These are phyloP conservation scores for Ceratobasidium theobromae DNA, from an alignment of 1,284 basidiomycete species.

Conservation along the genomic window DNA sequence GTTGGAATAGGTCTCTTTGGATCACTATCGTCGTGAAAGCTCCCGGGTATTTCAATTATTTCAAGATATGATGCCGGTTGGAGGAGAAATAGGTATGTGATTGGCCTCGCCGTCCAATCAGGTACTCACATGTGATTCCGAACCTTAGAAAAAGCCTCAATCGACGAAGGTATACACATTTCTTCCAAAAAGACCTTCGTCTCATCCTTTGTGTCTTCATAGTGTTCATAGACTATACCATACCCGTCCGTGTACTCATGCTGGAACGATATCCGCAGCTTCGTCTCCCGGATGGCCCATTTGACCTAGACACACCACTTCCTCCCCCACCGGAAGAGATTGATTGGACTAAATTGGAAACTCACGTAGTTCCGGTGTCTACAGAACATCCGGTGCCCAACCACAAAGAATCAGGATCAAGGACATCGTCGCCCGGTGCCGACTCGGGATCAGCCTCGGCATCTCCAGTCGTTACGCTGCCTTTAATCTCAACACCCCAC, in stretches of 20 bases:
- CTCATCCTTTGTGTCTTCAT: not conserved
- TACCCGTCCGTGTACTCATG: slow-evolving; percentile 70
- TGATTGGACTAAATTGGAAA: slow-evolving; percentile 50
- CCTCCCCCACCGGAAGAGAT: slow-evolving; percentile 67
- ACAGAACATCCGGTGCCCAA: slow-evolving; percentile 29
- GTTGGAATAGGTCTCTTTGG: slow-evolving; percentile 76
- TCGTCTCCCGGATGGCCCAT: slow-evolving; percentile 64
- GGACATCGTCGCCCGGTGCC: not conserved
- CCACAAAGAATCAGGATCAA: not conserved
- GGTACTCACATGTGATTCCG: not conserved
- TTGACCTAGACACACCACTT: slow-evolving; percentile 77
- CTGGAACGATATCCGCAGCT: slow-evolving; percentile 78
- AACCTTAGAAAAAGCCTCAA: slow-evolving; percentile 53
- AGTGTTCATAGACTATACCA: slow-evolving; percentile 87
- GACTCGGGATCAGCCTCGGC: not conserved
- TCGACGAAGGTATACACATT: slow-evolving; percentile 49
- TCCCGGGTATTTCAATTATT: slow-evolving; percentile 87
- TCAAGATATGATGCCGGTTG: slow-evolving; percentile 69
- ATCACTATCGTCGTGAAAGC: slow-evolving; percentile 90
- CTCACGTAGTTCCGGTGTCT: slow-evolving; percentile 4
- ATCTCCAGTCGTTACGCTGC: not conserved
- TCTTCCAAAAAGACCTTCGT: not conserved
- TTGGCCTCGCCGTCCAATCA: not conserved
- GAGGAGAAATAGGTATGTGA: slow-evolving; percentile 63
- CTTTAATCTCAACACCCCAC: not conserved